phyloP scores from a whole-genome alignment of 1,284 basidiomycete genomes.

The Malassezia cuniculi region DNA sequence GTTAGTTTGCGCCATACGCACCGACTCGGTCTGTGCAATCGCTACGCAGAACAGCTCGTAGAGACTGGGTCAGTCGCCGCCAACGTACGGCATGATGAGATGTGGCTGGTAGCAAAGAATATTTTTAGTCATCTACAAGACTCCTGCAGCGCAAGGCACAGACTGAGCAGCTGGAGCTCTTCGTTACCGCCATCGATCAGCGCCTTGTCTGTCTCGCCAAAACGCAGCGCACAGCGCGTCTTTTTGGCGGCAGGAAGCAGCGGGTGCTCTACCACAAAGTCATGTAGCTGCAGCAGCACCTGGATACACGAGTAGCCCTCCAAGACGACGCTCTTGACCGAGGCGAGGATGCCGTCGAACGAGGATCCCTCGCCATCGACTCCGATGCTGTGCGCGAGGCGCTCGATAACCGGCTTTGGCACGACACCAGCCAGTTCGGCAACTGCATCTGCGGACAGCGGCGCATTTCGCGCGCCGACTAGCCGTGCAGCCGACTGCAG shows the following conservation, averaged over 20 bases:
- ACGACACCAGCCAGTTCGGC: constrained; percentile 97
- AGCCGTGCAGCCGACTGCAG: constrained; percentile 87
- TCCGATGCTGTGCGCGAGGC: constrained; percentile 63
- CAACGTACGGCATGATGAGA: constrained; percentile 16
- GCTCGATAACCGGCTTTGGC: constrained; percentile 59
- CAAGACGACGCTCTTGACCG: constrained; percentile 63
- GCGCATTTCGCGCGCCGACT: constrained; percentile 16
- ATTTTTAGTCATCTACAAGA: background rate
- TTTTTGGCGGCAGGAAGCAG: constrained; percentile 70
- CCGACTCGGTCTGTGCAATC: constrained; percentile 35
- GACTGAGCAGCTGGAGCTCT: constrained; percentile 82
- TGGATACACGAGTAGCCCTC: constrained; percentile 89
- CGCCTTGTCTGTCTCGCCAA: constrained; percentile 92
- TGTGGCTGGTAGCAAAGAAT: background rate
- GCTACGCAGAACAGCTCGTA: constrained; percentile 44
- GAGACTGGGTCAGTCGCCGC: constrained; percentile 20
- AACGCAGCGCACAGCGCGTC: constrained; percentile 63
- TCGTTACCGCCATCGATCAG: constrained; percentile 96
- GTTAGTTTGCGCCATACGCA: constrained; percentile 6
- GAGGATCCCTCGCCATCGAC: constrained; percentile 50
- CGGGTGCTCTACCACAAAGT: constrained; percentile 70
- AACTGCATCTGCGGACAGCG: constrained; percentile 49
- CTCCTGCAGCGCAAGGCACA: constrained; percentile 56
- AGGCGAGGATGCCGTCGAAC: constrained; percentile 61
- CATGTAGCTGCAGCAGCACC: constrained; percentile 72